Evolutionary conservation across 495 filamentous ascomycete species (phyloP), one percentile per base, ranked within the genome.

Genomic region (Penicillium cosmopolitanum): DNA sequence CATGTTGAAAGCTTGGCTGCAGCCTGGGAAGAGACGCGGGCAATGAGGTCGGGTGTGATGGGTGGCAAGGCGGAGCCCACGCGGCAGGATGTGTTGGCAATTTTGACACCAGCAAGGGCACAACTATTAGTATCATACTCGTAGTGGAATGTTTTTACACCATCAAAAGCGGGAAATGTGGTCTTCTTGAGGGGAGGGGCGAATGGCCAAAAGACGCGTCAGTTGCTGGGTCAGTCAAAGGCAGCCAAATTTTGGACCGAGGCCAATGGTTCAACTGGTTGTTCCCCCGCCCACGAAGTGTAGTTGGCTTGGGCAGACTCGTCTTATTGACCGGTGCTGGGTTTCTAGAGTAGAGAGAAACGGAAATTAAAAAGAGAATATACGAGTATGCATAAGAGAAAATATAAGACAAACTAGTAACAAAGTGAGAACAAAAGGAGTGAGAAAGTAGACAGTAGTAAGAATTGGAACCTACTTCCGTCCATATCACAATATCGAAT

Each of bases 131-230:
- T 31, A 31, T 9, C 28, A 31, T 31, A 23, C 23, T 23, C 23
- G 23, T 23, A 31, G 28, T 31, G 28, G 28, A 31, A 31, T 31
- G 8, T 31, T 31, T 31, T 6, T 31, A 31, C 28, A 8, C 28
- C 8, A 6, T 7, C 31, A 55, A 44, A n/a, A 46, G 23, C 21
- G 13, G 15, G 9, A 28, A 21, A 16, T 46, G 13, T 19, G 23
- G 38, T 18, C 9, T 44, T 25, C 25, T 55, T 33, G 40, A 40
- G 15, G 11, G 36, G 36, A 19, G 42, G 42, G 42, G 42, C 42
- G 16, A 46, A 16, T 15, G 16, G 18, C 15, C 42, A 44, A n/a
- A 35, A 36, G 61, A 56, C 66, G 61, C 66, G 66, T 69, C 66
- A 65, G 56, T 64, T 54, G 23, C n/a, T 55, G 51, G 54, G 50